Percentiles rank a stretch among this genome's conserved stretches.
phyloP scores from a whole-genome alignment of 345 rosid genomes.

The Sonneratia caseolaris region DNA sequence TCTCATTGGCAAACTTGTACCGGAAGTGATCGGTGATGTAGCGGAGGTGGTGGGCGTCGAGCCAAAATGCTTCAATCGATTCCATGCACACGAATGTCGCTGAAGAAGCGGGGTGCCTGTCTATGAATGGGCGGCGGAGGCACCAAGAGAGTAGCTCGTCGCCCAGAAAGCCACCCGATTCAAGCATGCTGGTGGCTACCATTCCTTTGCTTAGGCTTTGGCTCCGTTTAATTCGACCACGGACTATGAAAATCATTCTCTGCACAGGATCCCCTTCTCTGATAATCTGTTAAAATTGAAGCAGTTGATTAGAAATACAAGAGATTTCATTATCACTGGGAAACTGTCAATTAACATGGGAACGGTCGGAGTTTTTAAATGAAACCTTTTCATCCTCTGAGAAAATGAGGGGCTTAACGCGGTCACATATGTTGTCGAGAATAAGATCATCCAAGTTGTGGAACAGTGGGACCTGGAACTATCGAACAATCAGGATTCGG shows the following conservation, averaged over 20 bases:
- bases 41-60: slow-evolving; percentile 47
- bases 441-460: slow-evolving; percentile 71
- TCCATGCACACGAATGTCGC: slow-evolving; percentile 64
- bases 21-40: slow-evolving; percentile 91
- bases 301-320: no score
- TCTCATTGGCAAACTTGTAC: slow-evolving; percentile 61
- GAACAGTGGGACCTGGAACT: slow-evolving; percentile 64
- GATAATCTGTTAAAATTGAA: slow-evolving; percentile 37
- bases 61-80: slow-evolving; percentile 55
- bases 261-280: slow-evolving; percentile 92
- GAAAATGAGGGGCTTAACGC: slow-evolving; percentile 59
- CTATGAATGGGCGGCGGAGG: slow-evolving; percentile 73
- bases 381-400: slow-evolving; percentile 80
- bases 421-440: slow-evolving; percentile 89
- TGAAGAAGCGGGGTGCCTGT: slow-evolving; percentile 79
- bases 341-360: neutral
- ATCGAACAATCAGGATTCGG: neutral
- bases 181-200: slow-evolving; percentile 54
- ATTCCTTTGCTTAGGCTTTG: slow-evolving; percentile 71
- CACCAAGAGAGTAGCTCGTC: slow-evolving; percentile 90
- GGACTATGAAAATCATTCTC: slow-evolving; percentile 61
- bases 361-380: neutral
- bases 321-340: no score
- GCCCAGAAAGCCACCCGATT: slow-evolving; percentile 73
- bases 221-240: slow-evolving; percentile 45